Evolutionary conservation across 176 grass and related monocot species (phyloP).

Genomic region (Pontederia crassipes): DNA sequence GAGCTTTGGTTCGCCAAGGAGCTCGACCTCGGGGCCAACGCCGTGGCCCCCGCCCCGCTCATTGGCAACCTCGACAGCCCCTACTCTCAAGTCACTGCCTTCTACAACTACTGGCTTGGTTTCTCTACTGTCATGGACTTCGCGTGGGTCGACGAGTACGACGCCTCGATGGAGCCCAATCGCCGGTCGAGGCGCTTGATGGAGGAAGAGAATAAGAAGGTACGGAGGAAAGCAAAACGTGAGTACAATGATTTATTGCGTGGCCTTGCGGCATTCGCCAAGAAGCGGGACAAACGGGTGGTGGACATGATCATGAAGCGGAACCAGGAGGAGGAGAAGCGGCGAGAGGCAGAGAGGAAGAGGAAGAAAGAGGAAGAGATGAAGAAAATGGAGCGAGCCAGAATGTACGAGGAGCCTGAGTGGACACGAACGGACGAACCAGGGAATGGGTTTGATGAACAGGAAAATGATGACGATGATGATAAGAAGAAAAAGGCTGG

Average conservation of each 20-base stretch:
- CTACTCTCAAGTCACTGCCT: constrained; percentile 66
- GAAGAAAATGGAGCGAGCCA: constrained; percentile 64
- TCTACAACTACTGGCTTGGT: constrained; percentile 73
- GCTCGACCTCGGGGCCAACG: constrained; percentile 39
- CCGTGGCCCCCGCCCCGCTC: constrained; percentile 42
- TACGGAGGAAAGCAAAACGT: constrained; percentile 54
- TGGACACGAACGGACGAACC: constrained; percentile 60
- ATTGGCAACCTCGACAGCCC: constrained; percentile 80
- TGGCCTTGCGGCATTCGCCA: constrained; percentile 62
- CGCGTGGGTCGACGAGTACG: constrained; percentile 77
- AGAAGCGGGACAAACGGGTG: constrained; percentile 96
- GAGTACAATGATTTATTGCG: constrained; percentile 80
- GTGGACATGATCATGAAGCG: constrained; percentile 61
- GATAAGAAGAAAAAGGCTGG: constrained; percentile 38
- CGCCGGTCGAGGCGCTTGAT: constrained; percentile 62
- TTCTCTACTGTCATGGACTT: constrained; percentile 84
- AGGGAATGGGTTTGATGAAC: constrained; percentile 38
- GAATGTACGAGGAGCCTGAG: constrained; percentile 70
- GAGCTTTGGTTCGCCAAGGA: constrained; percentile 62
- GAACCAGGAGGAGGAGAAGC: constrained; percentile 67
- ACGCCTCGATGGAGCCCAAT: constrained; percentile 39
- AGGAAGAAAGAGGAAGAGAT: constrained; percentile 70
- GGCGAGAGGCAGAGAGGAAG: constrained; percentile 38
- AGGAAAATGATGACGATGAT: constrained; percentile 41
- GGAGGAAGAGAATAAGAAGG: constrained; percentile 96